A percentile compares a stretch with the other conserved stretches of the same genome.
Evolutionary conservation across 2,329 filamentous ascomycete species (phyloP).

Genomic region (Aspergillus hiratsukae): DNA sequence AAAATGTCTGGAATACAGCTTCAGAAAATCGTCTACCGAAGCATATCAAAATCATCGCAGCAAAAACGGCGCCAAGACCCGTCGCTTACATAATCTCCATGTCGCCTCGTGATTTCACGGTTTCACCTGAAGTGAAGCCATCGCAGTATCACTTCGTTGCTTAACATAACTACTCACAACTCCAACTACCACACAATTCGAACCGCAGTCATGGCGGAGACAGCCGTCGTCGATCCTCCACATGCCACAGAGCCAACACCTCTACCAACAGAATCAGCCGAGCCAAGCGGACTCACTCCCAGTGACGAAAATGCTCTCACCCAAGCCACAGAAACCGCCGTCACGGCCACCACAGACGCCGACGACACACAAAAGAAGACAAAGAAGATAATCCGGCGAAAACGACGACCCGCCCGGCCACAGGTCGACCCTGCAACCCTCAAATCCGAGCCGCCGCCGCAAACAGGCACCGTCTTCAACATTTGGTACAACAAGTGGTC

Average conservation of each 20-base stretch:
- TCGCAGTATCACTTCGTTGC: constrained; percentile 3
- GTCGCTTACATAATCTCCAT: constrained; percentile 13
- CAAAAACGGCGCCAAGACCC: constrained; percentile 13
- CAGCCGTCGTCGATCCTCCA: constrained; percentile 27
- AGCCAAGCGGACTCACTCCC: constrained; percentile 20
- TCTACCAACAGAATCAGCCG: constrained; percentile 43
- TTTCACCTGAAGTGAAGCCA: no score
- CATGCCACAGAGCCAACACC: constrained; percentile 48
- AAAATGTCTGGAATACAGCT: background rate
- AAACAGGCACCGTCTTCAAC: constrained; percentile 95
- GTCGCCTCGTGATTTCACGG: constrained; percentile 5
- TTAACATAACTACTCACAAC: background rate
- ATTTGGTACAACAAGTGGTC: constrained; percentile 99
- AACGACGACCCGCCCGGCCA: constrained; percentile 80
- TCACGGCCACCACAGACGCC: constrained; percentile 8
- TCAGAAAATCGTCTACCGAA: constrained; percentile 3
- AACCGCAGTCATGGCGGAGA: constrained; percentile 25
- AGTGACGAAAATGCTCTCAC: constrained; percentile 18
- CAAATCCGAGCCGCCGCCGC: constrained; percentile 78
- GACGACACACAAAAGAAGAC: constrained; percentile 54
- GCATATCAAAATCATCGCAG: constrained; percentile 16
- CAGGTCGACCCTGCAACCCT: constrained; percentile 84
- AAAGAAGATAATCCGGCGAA: constrained; percentile 89
- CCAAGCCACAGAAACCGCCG: constrained; percentile 13
- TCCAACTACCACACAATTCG: background rate